Conservation (phyloP, 192 early-diverging fungal species). For the Powellomyces hirtus region DNA sequence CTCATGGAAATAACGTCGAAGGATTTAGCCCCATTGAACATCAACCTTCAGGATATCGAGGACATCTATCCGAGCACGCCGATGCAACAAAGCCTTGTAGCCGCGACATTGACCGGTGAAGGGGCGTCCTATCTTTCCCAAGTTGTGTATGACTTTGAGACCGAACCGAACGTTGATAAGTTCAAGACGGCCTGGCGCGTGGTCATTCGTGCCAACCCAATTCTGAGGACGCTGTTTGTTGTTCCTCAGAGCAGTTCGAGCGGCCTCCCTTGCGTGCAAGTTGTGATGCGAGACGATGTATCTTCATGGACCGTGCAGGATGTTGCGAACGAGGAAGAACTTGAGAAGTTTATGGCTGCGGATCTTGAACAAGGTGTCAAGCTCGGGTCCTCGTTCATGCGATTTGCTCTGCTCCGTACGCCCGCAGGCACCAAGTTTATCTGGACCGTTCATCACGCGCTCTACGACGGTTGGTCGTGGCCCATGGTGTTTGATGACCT, state of each 20-base stretch:
- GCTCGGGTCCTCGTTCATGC: constrained; percentile 1
- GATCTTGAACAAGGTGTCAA: not conserved
- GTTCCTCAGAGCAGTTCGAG: too few relatives aligned
- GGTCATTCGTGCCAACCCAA: constrained; percentile 5
- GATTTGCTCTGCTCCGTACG: not conserved
- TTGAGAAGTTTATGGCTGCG: not conserved
- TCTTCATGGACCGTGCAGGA: not conserved
- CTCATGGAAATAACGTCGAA: too few relatives aligned
- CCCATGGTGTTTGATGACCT: constrained; percentile 25
- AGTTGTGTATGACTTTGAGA: not conserved
- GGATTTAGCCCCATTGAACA: too few relatives aligned
- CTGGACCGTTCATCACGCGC: constrained; percentile 32
- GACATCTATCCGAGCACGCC: constrained; percentile 32
- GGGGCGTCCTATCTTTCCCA: not conserved
- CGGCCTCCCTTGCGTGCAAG: constrained; percentile 10
- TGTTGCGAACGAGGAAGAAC: not conserved
- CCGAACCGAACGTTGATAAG: not conserved
- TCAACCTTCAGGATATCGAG: constrained; percentile 16
- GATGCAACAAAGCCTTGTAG: constrained; percentile 25
- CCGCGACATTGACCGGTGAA: not conserved
- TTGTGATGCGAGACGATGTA: constrained; percentile 1
- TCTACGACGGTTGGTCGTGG: constrained; percentile 33
- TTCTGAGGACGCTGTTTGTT: constrained; percentile 32
- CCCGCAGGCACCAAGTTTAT: not conserved
- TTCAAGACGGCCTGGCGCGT: constrained; percentile 11